These are phyloP conservation scores for Phylloporus sp. DNA, from an alignment of 768 basidiomycete genomes.

Conservation along the genomic window DNA sequence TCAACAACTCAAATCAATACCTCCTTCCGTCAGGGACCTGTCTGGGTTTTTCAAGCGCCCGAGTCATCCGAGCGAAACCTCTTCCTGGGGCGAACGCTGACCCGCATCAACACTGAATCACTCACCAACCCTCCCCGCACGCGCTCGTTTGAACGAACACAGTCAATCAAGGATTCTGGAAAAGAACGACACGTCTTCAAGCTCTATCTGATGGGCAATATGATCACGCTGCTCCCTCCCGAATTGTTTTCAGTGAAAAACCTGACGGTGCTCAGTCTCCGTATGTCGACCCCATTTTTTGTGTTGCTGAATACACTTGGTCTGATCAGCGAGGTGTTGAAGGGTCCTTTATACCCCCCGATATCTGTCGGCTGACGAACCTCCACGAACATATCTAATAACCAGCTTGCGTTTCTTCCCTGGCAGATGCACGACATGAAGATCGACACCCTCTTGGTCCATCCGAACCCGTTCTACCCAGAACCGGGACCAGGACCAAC, in stretches of 20 bases:
- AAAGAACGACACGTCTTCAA: constrained; percentile 47
- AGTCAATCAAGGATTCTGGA: constrained; percentile 30
- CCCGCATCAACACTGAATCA: constrained; percentile 36
- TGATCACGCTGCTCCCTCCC: constrained; percentile 48
- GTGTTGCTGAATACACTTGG: not conserved
- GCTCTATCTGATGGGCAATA: constrained; percentile 53
- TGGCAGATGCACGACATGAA: constrained; percentile 59
- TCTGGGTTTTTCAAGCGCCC: constrained; percentile 42
- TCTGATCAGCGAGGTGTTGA: not conserved
- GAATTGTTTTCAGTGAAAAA: constrained; percentile 54
- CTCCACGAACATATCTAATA: constrained; percentile 53
- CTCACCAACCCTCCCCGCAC: constrained; percentile 15
- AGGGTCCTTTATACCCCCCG: constrained; percentile 61
- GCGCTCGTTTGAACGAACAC: constrained; percentile 24
- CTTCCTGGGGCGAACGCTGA: constrained; percentile 23
- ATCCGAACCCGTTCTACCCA: constrained; percentile 57
- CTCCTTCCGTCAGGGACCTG: constrained; percentile 43
- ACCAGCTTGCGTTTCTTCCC: constrained; percentile 55
- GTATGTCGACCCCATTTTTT: constrained; percentile 37
- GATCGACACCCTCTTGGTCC: constrained; percentile 42
- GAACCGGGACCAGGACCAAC: constrained; percentile 31
- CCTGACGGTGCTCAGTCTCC: constrained; percentile 57
- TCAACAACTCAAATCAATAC: constrained; percentile 43
- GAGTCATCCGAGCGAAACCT: constrained; percentile 30
- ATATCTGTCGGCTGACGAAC: constrained; percentile 49